These are phyloP conservation scores for Suhomyces sp. DNA, from an alignment of 805 yeast genomes.

Conservation along the genomic window DNA sequence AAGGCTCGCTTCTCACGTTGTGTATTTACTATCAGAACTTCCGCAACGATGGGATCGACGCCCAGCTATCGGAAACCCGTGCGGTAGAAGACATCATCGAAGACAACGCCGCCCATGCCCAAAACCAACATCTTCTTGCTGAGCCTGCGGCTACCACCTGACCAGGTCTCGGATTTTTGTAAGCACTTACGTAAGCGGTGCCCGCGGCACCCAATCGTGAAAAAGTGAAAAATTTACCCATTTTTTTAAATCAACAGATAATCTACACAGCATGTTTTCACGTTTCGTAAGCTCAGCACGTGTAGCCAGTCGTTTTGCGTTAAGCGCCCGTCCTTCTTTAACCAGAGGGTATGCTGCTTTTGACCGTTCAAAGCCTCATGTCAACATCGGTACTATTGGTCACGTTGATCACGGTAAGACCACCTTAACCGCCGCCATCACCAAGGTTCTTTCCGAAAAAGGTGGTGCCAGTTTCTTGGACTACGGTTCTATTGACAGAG, in stretches of 20 bases:
- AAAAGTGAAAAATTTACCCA: slow-evolving; percentile 2
- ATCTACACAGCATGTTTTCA: slow-evolving; percentile 22
- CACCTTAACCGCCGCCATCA: slow-evolving; percentile 96
- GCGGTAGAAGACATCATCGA: slow-evolving; percentile 30
- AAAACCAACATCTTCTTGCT: background rate
- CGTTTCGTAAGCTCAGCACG: slow-evolving; percentile 28
- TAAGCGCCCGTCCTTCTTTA: slow-evolving; percentile 27
- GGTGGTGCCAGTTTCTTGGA: slow-evolving; percentile 96
- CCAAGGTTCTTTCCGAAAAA: slow-evolving; percentile 81
- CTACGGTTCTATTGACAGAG: slow-evolving; percentile 90
- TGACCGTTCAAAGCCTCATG: slow-evolving; percentile 94
- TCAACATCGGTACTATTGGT: slow-evolving; percentile 96
- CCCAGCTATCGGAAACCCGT: slow-evolving; percentile 25
- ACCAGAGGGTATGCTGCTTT: slow-evolving; percentile 62
- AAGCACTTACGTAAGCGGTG: slow-evolving; percentile 2
- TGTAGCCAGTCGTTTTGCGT: slow-evolving; percentile 20
- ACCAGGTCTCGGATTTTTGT: background rate
- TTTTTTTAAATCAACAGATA: slow-evolving; percentile 1
- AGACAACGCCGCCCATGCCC: slow-evolving; percentile 15
- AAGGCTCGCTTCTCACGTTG: slow-evolving; percentile 57
- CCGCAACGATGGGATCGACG: slow-evolving; percentile 18
- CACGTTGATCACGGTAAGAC: slow-evolving; percentile 99
- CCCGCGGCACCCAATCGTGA: slow-evolving; percentile 1
- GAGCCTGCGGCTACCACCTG: background rate
- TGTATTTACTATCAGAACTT: slow-evolving; percentile 47